Evolutionary conservation across 208 protist species (phyloP).

Genomic region (Leishmania tarentolae): DNA sequence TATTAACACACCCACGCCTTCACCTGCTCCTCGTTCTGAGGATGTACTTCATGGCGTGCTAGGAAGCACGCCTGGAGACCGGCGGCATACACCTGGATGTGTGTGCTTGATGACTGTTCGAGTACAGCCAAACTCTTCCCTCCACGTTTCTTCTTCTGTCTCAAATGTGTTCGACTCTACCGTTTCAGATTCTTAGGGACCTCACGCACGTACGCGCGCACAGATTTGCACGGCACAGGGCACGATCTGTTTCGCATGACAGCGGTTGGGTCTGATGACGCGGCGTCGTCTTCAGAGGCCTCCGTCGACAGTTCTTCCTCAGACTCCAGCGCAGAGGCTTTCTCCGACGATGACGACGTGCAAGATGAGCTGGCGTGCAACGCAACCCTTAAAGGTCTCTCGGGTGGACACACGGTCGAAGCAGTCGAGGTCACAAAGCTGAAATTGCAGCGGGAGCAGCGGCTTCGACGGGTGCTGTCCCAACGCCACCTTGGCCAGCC

Average conservation of each 20-base stretch:
- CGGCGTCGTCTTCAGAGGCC: not conserved
- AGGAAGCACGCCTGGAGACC: not conserved
- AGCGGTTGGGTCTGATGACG: not conserved
- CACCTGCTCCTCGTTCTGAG: not conserved
- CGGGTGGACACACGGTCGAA: not conserved
- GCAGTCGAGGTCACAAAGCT: slow-evolving; percentile 33
- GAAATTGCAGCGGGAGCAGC: slow-evolving; percentile 59
- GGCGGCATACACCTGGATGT: not conserved
- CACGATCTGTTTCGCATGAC: not conserved
- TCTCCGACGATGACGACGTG: slow-evolving; percentile 14
- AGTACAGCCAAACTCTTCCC: not conserved
- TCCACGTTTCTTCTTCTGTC: not conserved
- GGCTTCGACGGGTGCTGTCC: slow-evolving; percentile 55
- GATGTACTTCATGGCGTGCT: not conserved
- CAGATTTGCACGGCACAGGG: too few species aligned
- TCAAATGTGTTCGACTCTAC: not conserved
- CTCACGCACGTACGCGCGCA: not conserved
- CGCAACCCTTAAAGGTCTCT: not conserved
- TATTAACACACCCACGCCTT: not conserved
- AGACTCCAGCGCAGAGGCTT: slow-evolving; percentile 1
- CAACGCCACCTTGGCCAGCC: slow-evolving; percentile 60
- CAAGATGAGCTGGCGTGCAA: not conserved
- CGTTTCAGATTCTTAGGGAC: not conserved
- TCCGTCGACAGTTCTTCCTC: slow-evolving; percentile 13
- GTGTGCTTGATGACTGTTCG: not conserved